Conservation (phyloP, 208 protist species). For the Acanthamoeba healyi region DNA sequence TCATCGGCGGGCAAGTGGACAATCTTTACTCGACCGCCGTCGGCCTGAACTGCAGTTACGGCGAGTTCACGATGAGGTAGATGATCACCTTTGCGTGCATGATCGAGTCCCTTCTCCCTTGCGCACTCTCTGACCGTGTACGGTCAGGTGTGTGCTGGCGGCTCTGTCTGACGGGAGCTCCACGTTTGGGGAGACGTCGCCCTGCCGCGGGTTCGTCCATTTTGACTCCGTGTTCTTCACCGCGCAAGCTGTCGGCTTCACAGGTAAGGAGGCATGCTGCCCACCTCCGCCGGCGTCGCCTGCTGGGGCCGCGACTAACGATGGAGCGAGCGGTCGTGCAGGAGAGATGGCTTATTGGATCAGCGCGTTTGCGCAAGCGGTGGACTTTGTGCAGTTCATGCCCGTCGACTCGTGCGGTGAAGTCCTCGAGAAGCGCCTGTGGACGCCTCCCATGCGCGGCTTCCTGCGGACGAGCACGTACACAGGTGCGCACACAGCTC, state of each 20-base stretch:
- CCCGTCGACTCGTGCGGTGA: neutral
- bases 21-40: neutral
- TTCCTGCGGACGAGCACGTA: neutral
- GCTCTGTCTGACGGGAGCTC: neutral
- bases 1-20: too few relatives aligned
- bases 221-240: slow-evolving; percentile 14
- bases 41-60: slow-evolving; percentile 3
- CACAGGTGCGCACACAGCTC: neutral
- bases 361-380: neutral
- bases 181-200: neutral
- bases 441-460: neutral
- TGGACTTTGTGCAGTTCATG: slow-evolving; percentile 23
- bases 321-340: too few relatives aligned
- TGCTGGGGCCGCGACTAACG: too few relatives aligned
- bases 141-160: slow-evolving; percentile 24
- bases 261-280: too few relatives aligned
- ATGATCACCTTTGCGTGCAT: neutral
- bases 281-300: too few relatives aligned
- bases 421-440: neutral
- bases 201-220: neutral
- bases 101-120: neutral
- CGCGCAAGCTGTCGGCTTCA: neutral
- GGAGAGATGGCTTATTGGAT: slow-evolving; percentile 16
- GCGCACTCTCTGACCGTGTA: too few relatives aligned
- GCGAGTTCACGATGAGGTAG: neutral